These are phyloP conservation scores for Conringia planisiliqua DNA, from an alignment of 345 rosid species.

Conservation along the genomic window DNA sequence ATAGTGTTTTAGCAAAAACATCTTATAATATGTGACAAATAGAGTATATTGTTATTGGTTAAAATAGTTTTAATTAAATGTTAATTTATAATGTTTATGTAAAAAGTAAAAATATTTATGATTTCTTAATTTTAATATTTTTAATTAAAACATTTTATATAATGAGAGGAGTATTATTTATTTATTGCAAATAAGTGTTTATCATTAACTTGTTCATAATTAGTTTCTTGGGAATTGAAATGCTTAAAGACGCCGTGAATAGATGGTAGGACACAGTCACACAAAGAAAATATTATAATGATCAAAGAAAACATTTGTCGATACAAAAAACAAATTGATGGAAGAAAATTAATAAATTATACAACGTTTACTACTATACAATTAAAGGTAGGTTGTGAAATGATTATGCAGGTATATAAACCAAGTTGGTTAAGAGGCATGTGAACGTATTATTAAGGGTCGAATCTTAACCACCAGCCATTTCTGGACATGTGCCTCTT, in stretches of 20 bases:
- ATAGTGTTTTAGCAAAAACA: no score
- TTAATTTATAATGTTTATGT: no score
- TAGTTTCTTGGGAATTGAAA: neutral
- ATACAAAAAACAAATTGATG: neutral
- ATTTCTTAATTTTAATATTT: no score
- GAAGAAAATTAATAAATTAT: neutral
- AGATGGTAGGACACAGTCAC: neutral
- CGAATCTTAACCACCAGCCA: constrained; percentile 12
- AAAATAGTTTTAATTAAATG: no score
- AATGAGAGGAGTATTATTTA: no score
- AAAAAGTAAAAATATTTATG: no score
- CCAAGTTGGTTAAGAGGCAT: constrained; percentile 16
- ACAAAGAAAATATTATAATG: neutral
- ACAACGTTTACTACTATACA: neutral
- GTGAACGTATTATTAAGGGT: constrained; percentile 17
- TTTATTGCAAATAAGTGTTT: no score
- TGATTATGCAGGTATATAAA: constrained; percentile 9
- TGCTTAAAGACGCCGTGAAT: neutral
- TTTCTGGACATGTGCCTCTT: constrained; percentile 15
- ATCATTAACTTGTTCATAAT: neutral
- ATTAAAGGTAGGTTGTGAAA: constrained; percentile 6
- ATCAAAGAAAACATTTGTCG: neutral
- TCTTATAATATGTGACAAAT: no score
- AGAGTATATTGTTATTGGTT: no score
- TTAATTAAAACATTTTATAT: no score